phyloP scores from a whole-genome alignment of 495 filamentous ascomycete genomes.

The Tuber indicum region DNA sequence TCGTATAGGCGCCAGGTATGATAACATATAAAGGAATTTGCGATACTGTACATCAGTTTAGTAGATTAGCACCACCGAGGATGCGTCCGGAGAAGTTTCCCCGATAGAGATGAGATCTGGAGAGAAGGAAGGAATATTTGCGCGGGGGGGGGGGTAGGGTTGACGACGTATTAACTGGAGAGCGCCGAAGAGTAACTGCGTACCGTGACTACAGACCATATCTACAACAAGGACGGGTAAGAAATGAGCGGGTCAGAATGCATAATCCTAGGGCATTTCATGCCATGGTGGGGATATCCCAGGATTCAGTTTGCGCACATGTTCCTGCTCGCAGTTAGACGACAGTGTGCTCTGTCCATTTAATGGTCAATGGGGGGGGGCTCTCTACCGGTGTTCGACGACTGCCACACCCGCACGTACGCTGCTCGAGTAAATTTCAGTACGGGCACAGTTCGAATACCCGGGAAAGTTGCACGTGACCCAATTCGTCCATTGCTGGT shows the following conservation, averaged over 20 bases:
- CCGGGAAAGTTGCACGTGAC: not conserved
- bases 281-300: too few species aligned
- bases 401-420: too few species aligned
- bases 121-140: not conserved
- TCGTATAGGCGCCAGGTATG: not conserved
- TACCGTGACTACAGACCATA: not conserved
- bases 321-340: not conserved
- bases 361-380: not conserved
- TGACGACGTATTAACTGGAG: not conserved
- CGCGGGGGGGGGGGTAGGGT: not conserved
- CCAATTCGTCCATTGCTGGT: not conserved
- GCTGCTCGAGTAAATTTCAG: not conserved
- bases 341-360: not conserved
- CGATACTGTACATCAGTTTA: not conserved
- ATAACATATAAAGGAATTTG: not conserved
- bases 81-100: not conserved
- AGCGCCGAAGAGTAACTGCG: not conserved
- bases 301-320: too few species aligned
- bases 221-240: not conserved
- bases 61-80: not conserved
- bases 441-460: not conserved
- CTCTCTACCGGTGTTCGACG: too few species aligned
- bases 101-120: not conserved
- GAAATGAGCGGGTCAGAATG: not conserved
- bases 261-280: not conserved